Evolutionary conservation across 768 basidiomycete species (phyloP), one percentile per base, ranked within the genome.

Genomic region (Xerocomus brunneocitrinus): DNA sequence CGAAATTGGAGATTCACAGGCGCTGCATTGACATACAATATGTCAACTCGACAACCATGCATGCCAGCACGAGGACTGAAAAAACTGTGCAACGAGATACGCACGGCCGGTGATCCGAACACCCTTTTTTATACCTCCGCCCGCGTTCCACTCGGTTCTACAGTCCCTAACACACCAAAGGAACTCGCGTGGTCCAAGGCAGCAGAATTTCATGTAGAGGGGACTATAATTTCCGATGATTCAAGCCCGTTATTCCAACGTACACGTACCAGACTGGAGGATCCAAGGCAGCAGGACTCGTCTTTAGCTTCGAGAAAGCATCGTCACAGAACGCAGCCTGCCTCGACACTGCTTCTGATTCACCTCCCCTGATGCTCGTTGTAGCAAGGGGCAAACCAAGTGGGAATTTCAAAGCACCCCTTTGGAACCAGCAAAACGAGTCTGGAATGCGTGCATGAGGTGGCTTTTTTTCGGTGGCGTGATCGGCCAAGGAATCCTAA

Each of bases 361-460:
- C 59, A 50, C 67, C 60, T 58, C 58, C 68, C 56, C 59, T 64
- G 63, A 67, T 64, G 50, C 66, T 59, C 57, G 67, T 63, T 58
- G 67, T 60, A 34, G 57, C 55, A 54, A 50, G 54, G 52, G 58
- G 58, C 16, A 60, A 58, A 30, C 59, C 57, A 22, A 60, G 45
- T 51, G 40, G 13, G 56, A 50, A 70, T 68, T 58, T 68, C 59
- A 61, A 68, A 60, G 42, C 52, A 54, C 53, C 57, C 46, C 31
- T 58, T 47, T 50, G 54, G 54, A 19, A 19, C 19, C 19, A 19
- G 19, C 19, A 19, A 19, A 19, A 19, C 19, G 19, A 58, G 54
- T 55, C 66, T 63, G 58, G 61, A 59, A 38, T n/a, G 30, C 50
- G 52, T 19, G 19, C 19, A 19, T 19, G 19, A 19, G 19, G 19